Evolutionary conservation across 768 basidiomycete genomes (phyloP), one percentile per base, ranked within the genome.

Genomic region (Cystobasidium tubakii): DNA sequence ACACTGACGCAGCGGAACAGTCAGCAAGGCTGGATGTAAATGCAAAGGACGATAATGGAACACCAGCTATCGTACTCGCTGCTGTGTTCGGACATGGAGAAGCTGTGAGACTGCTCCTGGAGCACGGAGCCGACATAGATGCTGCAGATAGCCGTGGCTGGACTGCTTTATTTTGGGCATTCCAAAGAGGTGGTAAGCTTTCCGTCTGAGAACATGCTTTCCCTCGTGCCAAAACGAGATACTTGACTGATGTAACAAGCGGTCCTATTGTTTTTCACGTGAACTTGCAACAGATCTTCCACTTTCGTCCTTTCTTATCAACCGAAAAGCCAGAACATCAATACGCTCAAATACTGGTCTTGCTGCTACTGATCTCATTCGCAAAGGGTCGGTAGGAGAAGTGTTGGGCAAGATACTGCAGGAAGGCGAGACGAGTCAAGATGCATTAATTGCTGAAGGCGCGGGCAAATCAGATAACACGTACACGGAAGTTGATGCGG

Each of bases 161-260:
- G 96, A 92, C 91, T 12, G 88, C 94, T 1, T 84, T 99, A 15
- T 95, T 97, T 79, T 89, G 95, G 82, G 92, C 95, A 9, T 90
- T 90, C 9, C 82, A 98, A 65, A 83, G 91, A 43, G 88, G 91
- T 15, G 55, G 69, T 71, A 36, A 33, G 69, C 46, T 17, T n/a
- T n/a, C n/a, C n/a, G n/a, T n/a, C n/a, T n/a, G n/a, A n/a, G n/a
- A n/a, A n/a, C n/a, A n/a, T n/a, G n/a, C 42, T 42, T 42, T 42
- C 42, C 42, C 17, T 42, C 17, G 7, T 7, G 42, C 42, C 17
- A 17, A 42, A n/a, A n/a, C n/a, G n/a, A n/a, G n/a, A n/a, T n/a
- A n/a, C n/a, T n/a, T n/a, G n/a, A n/a, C n/a, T n/a, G n/a, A n/a
- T n/a, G n/a, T n/a, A n/a, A n/a, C n/a, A n/a, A n/a, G n/a, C n/a